Percentiles rank a stretch among this genome's conserved stretches.
Conservation (phyloP, 2,329 filamentous ascomycete genomes). For the Ploettnerulaceae sp. region DNA sequence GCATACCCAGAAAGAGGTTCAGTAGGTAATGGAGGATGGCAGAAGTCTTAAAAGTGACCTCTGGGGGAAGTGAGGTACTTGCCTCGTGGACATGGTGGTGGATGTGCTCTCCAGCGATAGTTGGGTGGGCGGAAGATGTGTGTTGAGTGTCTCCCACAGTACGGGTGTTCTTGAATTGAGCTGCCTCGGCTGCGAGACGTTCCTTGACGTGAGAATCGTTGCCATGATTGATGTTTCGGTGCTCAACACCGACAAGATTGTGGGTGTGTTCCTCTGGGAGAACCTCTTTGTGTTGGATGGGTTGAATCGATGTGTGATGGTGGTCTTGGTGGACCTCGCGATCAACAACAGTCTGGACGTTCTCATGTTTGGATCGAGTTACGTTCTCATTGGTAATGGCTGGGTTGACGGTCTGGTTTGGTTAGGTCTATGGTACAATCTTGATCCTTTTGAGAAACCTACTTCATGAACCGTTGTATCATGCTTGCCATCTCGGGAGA, state of each 20-base stretch:
- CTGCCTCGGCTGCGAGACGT: slow-evolving; percentile 48
- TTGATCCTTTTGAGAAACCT: not conserved
- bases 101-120: slow-evolving; percentile 55
- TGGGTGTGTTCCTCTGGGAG: slow-evolving; percentile 58
- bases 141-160: slow-evolving; percentile 43
- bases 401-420: slow-evolving; percentile 45
- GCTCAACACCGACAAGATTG: slow-evolving; percentile 53
- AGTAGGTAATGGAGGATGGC: not conserved
- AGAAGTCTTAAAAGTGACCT: not conserved
- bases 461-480: slow-evolving; percentile 65
- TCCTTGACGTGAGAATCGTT: slow-evolving; percentile 44
- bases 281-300: slow-evolving; percentile 50
- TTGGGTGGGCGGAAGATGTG: slow-evolving; percentile 44
- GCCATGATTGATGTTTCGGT: slow-evolving; percentile 58
- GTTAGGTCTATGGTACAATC: slow-evolving; percentile 1
- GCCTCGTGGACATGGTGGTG: slow-evolving; percentile 47
- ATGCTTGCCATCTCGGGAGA: slow-evolving; percentile 57
- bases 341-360: slow-evolving; percentile 58
- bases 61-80: not conserved
- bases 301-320: slow-evolving; percentile 66
- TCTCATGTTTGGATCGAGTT: slow-evolving; percentile 54
- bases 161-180: slow-evolving; percentile 48
- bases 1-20: too few species aligned
- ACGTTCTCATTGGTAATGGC: slow-evolving; percentile 57
- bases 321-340: slow-evolving; percentile 69